Evolutionary conservation across 345 rosid species (phyloP).

Genomic region (Eucalyptus pauciflora): DNA sequence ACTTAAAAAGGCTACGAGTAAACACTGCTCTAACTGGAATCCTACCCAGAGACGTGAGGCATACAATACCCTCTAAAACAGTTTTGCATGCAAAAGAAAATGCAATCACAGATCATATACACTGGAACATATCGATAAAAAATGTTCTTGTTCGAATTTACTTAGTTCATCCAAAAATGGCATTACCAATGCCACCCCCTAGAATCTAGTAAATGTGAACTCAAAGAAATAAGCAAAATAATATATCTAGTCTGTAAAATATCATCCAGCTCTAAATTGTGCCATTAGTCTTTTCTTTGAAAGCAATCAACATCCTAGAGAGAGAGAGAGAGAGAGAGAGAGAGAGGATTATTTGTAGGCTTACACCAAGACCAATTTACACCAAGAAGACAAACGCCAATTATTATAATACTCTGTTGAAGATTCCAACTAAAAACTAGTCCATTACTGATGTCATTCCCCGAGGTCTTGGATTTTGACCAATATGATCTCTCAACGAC

Average conservation of each 20-base stretch:
- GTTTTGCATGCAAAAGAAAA: neutral
- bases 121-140: neutral
- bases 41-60: neutral
- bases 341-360: neutral
- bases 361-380: neutral
- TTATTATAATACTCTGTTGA: neutral
- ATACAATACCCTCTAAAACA: neutral
- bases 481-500: neutral
- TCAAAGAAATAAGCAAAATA: neutral
- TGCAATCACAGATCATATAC: neutral
- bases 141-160: neutral
- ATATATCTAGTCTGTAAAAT: neutral
- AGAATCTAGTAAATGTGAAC: neutral
- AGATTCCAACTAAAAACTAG: neutral
- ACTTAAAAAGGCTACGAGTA: neutral
- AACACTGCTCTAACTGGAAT: neutral
- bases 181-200: neutral
- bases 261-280: neutral
- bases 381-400: neutral
- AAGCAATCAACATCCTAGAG: neutral
- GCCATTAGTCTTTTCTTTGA: neutral
- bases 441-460: neutral
- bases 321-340: neutral
- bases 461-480: neutral
- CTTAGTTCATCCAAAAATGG: neutral